Evolutionary conservation across 2,329 filamentous ascomycete species (phyloP).

Genomic region (Alternaria metachromatica): DNA sequence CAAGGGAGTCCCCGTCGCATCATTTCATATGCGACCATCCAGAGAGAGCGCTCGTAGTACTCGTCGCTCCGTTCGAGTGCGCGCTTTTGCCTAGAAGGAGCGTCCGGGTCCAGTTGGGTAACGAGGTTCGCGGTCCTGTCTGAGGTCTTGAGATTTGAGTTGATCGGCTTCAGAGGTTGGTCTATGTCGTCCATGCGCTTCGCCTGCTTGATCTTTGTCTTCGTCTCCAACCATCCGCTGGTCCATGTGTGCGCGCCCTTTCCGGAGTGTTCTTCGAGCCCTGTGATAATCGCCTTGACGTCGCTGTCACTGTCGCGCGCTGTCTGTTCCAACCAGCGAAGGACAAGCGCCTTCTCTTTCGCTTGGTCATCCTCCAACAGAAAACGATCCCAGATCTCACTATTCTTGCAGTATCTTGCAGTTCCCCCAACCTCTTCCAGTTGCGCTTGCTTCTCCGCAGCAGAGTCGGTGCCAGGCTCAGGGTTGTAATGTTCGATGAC

Average conservation of each 20-base stretch:
- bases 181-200: slow-evolving; percentile 71
- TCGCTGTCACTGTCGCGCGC: slow-evolving; percentile 71
- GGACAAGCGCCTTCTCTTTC: slow-evolving; percentile 77
- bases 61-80: slow-evolving; percentile 82
- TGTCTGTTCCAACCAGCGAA: slow-evolving; percentile 85
- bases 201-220: slow-evolving; percentile 84
- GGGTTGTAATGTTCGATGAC: slow-evolving; percentile 73
- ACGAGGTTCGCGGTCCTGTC: slow-evolving; percentile 68
- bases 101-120: slow-evolving; percentile 92
- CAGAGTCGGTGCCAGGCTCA: slow-evolving; percentile 40
- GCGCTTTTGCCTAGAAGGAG: slow-evolving; percentile 77
- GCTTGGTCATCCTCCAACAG: slow-evolving; percentile 74
- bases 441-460: slow-evolving; percentile 40
- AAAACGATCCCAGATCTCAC: slow-evolving; percentile 75
- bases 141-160: slow-evolving; percentile 55
- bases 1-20: slow-evolving; percentile 81
- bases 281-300: slow-evolving; percentile 76
- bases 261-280: slow-evolving; percentile 74
- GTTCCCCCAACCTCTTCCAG: slow-evolving; percentile 41
- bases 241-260: slow-evolving; percentile 70
- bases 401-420: slow-evolving; percentile 64
- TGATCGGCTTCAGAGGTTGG: slow-evolving; percentile 41
- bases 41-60: slow-evolving; percentile 87
- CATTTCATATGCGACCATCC: slow-evolving; percentile 94
- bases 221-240: slow-evolving; percentile 91